Conservation (phyloP, 2,329 filamentous ascomycete genomes). For the Ilyonectria mors-panacis region DNA sequence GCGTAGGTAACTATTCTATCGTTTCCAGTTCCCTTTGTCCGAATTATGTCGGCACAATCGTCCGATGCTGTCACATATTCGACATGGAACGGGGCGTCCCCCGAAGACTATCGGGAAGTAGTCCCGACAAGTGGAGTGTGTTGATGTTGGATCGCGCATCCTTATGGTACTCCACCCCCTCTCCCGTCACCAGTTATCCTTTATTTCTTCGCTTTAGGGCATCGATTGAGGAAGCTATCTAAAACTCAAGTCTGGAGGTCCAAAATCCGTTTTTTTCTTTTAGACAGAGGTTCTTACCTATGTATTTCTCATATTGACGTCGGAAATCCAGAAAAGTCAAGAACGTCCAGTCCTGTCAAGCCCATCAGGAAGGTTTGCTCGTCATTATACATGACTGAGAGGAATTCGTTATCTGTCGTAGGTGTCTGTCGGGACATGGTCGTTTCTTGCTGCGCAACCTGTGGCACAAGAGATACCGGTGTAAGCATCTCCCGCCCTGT, state of each 20-base stretch:
- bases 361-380: conserved; percentile 47
- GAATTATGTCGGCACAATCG: not conserved
- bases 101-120: not conserved
- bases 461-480: conserved; percentile 11
- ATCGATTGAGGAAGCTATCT: not conserved
- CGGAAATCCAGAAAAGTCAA: conserved; percentile 42
- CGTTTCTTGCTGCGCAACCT: conserved; percentile 10
- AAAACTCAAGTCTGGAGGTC: not conserved
- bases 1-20: not conserved
- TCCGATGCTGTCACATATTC: not conserved
- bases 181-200: not conserved
- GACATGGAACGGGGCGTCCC: not conserved
- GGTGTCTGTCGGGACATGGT: conserved; percentile 11
- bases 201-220: not conserved
- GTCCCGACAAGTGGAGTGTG: not conserved
- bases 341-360: conserved; percentile 41
- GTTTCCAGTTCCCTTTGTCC: no score
- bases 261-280: not conserved
- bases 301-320: conserved; percentile 6
- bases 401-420: conserved; percentile 18
- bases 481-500: conserved; percentile 4
- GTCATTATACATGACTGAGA: conserved; percentile 34
- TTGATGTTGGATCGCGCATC: not conserved
- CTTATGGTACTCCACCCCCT: not conserved
- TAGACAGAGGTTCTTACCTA: not conserved